Conservation (phyloP, 306 rosid genomes). For the Ziziphus jujuba region DNA sequence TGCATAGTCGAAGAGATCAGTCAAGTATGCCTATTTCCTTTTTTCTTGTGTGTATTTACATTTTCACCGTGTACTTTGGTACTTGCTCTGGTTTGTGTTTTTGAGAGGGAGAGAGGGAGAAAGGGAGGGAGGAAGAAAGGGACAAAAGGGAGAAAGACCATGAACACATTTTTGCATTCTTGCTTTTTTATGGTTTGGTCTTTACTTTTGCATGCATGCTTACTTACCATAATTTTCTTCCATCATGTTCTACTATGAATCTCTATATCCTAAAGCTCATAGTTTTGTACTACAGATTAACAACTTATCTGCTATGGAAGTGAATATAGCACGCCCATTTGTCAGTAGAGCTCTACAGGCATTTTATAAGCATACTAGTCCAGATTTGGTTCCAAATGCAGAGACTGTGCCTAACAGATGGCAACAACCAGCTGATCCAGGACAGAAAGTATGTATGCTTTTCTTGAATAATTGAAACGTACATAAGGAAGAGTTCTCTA, state of each 20-base stretch:
- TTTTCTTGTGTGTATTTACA: neutral
- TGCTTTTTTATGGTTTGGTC: too few species aligned
- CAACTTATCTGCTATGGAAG: slow-evolving; percentile 96
- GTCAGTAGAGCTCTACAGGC: slow-evolving; percentile 87
- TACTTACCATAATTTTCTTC: slow-evolving; percentile 7
- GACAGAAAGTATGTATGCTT: slow-evolving; percentile 80
- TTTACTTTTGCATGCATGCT: neutral
- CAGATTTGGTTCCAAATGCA: slow-evolving; percentile 81
- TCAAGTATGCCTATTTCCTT: neutral
- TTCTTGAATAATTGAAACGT: neutral
- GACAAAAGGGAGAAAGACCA: too few species aligned
- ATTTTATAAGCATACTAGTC: slow-evolving; percentile 85
- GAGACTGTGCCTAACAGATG: slow-evolving; percentile 65
- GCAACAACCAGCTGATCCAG: slow-evolving; percentile 59
- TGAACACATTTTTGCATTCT: too few species aligned
- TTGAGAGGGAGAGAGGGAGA: neutral
- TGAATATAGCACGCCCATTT: slow-evolving; percentile 92
- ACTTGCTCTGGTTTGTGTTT: neutral
- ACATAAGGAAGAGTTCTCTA: neutral
- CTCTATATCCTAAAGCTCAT: slow-evolving; percentile 3
- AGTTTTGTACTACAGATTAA: slow-evolving; percentile 58
- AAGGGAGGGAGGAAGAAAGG: too few species aligned
- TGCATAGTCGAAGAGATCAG: neutral
- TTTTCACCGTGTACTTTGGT: neutral
- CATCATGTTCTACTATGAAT: neutral